Conservation (phyloP, 2,329 filamentous ascomycete species). For the Colletotrichum endophyticum region DNA sequence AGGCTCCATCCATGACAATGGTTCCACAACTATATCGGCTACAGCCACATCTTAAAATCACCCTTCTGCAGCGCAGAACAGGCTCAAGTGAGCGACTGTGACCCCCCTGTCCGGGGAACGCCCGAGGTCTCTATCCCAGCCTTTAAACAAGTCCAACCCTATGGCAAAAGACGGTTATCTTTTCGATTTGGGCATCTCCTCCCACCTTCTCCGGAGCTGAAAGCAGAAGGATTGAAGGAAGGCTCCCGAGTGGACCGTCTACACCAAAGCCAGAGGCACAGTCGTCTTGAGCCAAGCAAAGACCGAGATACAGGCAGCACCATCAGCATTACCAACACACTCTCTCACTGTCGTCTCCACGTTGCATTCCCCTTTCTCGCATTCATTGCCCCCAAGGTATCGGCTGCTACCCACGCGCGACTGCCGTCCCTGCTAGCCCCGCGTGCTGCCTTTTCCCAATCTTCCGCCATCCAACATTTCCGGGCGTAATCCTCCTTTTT, state of each 20-base stretch:
- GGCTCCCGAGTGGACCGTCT: background rate
- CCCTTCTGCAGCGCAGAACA: background rate
- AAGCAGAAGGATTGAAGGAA: background rate
- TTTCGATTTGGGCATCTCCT: background rate
- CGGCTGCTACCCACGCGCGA: conserved; percentile 6
- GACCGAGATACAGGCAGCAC: background rate
- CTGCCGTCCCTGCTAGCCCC: background rate
- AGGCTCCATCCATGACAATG: background rate
- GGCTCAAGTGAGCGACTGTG: background rate
- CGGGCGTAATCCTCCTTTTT: background rate
- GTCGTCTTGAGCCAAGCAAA: background rate
- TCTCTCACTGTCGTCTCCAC: conserved; percentile 1
- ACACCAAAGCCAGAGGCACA: background rate
- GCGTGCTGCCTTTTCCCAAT: background rate
- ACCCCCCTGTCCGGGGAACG: conserved; percentile 14
- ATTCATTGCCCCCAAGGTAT: conserved; percentile 4
- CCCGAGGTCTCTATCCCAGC: conserved; percentile 10
- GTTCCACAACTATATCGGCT: conserved; percentile 16
- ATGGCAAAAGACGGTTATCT: background rate
- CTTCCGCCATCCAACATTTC: background rate
- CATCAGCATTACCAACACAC: background rate
- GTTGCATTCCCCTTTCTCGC: conserved; percentile 17
- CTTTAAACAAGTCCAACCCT: background rate
- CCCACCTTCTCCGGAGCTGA: background rate
- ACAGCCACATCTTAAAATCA: conserved; percentile 12